Evolutionary conservation across 331 rosid genomes (phyloP), one percentile per base, ranked within the genome.

Genomic region (Stylosanthes scabra): DNA sequence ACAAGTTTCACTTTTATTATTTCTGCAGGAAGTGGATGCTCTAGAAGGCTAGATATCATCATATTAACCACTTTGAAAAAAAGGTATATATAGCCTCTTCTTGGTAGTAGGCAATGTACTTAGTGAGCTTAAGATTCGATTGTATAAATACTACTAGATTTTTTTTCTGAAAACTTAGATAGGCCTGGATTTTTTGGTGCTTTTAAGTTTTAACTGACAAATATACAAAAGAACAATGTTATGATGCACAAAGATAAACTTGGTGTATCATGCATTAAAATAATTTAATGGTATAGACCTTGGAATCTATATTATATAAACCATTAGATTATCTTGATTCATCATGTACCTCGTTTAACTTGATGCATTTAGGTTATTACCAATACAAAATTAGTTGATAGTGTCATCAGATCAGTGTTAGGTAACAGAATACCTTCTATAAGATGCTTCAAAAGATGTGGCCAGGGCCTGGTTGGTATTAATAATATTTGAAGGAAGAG

Each of bases 81-180:
- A 25, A 20, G 54, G n/a, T n/a, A n/a, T 12, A 59, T 12, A 59
- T 12, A 67, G 16, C n/a, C 62, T 55, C 28, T 70, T 14, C 66
- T 15, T 20, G 55, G 45, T 14, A 28, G 50, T 15, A 25, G 47
- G 37, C 27, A 40, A 55, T 45, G 68, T 20, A 14, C 10, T 66
- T 16, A 42, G 28, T 47, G 4, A 8, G 44, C 42, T 50, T 11
- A 42, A 6, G 13, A 41, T 61, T 42, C 54, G 29, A 25, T 40
- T 29, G 16, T 61, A 45, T 6, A 34, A 59, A 39, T 59, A 13
- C 10, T 41, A 41, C 20, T 57, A 5, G 20, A 54, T 6, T 20
- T 31, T 57, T 47, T 63, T 54, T 16, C 37, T 5, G 56, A 39
- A 20, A 37, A 14, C 10, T 41, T 55, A 1, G 42, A 20, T 50